Evolutionary conservation across 139 green algal species (phyloP), one percentile per base, ranked within the genome.

Genomic region (Dunaliella sp.): DNA sequence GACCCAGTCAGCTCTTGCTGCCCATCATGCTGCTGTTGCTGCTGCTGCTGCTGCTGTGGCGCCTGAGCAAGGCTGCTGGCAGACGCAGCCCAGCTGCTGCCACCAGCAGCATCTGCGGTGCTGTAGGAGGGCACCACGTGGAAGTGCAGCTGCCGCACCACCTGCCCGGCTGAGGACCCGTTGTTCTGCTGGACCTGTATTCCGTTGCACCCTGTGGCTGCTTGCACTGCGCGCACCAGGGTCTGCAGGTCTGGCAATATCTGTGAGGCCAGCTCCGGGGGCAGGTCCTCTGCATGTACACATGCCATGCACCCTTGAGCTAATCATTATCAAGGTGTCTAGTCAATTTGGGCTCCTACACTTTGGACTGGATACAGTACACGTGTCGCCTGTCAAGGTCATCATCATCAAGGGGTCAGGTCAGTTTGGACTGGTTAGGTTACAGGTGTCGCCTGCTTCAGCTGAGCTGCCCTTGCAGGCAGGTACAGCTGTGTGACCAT

Each of bases 61-160:
- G 2, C 57, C 48, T 80, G 83, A 65, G 48, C 48, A 65, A 26
- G 7, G 48, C 48, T 65, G 48, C 7, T 65, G 48, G 48, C 7
- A 16, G 48, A n/a, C n/a, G n/a, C 32, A 30, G 76, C 36, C 36
- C 57, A 26, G 74, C 3, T 30, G 74, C 16, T 25, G 74, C 3
- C 24, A 82, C 2, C 3, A 31, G 77, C 48, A 31, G 31, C 33
- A 31, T 38, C 77, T 82, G 77, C 28, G 16, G 3, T 26, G 38
- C 2, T 24, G 3, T 92, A 88, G 1, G 85, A 83, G 7, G 91
- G 91, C 1, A 93, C 85, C 37, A 93, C 31, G 78, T 93, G 91
- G 83, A 90, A 92, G 82, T 93, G 91, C 3, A 93, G 84, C 82
- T 93, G 91, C 25, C 88, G 88, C 1, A 93, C 86, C 12, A 81